Evolutionary conservation across 2,329 filamentous ascomycete species (phyloP).

Genomic region (Penicillium sp.): DNA sequence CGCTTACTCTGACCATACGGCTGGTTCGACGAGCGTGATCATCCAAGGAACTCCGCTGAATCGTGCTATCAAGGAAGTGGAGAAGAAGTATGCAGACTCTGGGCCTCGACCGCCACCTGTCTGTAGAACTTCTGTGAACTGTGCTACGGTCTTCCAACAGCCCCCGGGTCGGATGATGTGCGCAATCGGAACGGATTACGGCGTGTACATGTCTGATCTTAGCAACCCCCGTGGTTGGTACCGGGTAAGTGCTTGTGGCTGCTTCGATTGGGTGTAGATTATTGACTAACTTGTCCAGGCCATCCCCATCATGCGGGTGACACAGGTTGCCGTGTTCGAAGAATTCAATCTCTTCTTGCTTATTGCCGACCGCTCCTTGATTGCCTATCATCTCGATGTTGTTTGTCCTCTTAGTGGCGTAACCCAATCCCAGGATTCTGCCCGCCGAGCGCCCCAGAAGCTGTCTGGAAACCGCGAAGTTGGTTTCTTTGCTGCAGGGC

Average conservation of each 20-base stretch:
- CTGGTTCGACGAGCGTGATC: conserved; percentile 62
- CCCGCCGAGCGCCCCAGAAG: conserved; percentile 82
- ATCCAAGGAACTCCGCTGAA: conserved; percentile 90
- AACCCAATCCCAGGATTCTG: conserved; percentile 59
- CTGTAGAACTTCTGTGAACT: conserved; percentile 83
- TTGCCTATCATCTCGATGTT: conserved; percentile 89
- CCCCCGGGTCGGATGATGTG: conserved; percentile 80
- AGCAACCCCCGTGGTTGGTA: conserved; percentile 87
- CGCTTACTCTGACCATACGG: conserved; percentile 42
- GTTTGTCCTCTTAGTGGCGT: conserved; percentile 56
- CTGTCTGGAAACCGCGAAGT: conserved; percentile 83
- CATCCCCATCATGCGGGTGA: conserved; percentile 70
- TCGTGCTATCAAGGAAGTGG: conserved; percentile 81
- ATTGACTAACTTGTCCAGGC: conserved; percentile 51
- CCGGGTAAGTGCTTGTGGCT: conserved; percentile 57
- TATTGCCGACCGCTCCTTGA: conserved; percentile 83
- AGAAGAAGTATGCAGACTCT: conserved; percentile 60
- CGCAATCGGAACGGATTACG: conserved; percentile 90
- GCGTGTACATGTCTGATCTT: conserved; percentile 83
- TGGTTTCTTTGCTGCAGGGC: conserved; percentile 89
- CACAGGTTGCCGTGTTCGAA: conserved; percentile 89
- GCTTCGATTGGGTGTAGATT: neutral
- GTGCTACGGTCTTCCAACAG: conserved; percentile 79
- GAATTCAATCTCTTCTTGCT: conserved; percentile 91
- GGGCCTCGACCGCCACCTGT: conserved; percentile 68